phyloP scores from a whole-genome alignment of 306 rosid genomes.

The Prunus mume region DNA sequence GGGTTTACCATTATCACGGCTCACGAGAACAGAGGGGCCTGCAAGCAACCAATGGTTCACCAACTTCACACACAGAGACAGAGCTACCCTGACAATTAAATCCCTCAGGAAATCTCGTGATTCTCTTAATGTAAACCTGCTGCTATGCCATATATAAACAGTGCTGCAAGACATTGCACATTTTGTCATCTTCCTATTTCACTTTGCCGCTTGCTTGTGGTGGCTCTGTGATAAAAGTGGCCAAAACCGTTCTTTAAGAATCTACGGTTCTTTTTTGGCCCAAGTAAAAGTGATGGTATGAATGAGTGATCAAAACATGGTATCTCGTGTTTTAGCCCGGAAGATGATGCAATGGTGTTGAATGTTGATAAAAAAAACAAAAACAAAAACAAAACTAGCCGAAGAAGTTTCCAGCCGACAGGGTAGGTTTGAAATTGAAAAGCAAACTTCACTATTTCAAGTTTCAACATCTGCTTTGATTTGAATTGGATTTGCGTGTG shows the following conservation, averaged over 20 bases:
- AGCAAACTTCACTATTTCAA: not conserved
- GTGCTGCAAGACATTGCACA: too few species aligned
- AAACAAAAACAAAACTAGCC: not conserved
- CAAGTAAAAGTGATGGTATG: too few species aligned
- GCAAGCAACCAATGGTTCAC: not conserved
- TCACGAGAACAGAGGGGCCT: not conserved
- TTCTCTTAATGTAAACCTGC: not conserved
- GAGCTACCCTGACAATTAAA: not conserved
- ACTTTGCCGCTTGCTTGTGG: too few species aligned
- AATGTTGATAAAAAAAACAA: too few species aligned
- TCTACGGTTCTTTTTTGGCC: too few species aligned
- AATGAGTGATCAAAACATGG: too few species aligned
- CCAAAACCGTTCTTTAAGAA: too few species aligned
- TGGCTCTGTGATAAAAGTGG: too few species aligned
- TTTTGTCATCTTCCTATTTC: too few species aligned
- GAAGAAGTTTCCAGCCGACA: not conserved
- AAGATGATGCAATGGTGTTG: not conserved
- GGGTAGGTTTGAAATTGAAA: not conserved
- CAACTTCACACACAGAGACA: not conserved
- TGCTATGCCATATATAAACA: too few species aligned
- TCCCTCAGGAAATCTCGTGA: not conserved
- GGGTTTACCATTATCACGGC: not conserved
- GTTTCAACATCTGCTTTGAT: not conserved
- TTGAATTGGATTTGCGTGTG: not conserved
- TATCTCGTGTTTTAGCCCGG: not conserved